Percentiles rank a stretch among this genome's conserved stretches.
phyloP scores from a whole-genome alignment of 495 filamentous ascomycete species.

The Friedmanniomyces simplex region DNA sequence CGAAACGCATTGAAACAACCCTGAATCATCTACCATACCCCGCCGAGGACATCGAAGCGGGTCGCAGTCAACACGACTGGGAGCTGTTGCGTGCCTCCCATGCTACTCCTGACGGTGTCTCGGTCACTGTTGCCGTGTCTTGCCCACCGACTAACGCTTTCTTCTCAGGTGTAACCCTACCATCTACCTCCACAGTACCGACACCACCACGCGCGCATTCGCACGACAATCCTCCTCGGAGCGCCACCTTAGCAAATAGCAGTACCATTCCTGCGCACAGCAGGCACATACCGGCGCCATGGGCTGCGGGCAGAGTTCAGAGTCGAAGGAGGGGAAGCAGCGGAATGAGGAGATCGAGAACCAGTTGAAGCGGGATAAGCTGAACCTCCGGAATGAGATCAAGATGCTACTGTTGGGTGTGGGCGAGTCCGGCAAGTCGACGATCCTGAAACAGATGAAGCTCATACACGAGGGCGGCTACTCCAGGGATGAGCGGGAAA shows the following conservation, averaged over 20 bases:
- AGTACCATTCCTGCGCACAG: not conserved
- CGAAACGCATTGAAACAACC: not conserved
- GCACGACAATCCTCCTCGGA: not conserved
- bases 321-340: slow-evolving; percentile 98
- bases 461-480: slow-evolving; percentile 75
- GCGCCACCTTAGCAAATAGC: not conserved
- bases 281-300: slow-evolving; percentile 50
- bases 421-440: slow-evolving; percentile 99
- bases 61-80: too few relatives aligned
- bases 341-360: slow-evolving; percentile 99
- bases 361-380: slow-evolving; percentile 88
- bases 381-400: slow-evolving; percentile 94
- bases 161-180: not conserved
- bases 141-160: not conserved
- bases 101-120: not conserved
- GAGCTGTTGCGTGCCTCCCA: not conserved
- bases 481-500: slow-evolving; percentile 71
- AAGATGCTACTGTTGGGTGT: slow-evolving; percentile 99
- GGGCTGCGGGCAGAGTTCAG: slow-evolving; percentile 99
- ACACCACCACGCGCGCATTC: not conserved
- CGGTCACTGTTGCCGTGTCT: not conserved
- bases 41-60: too few relatives aligned
- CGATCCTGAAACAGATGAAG: slow-evolving; percentile 99
- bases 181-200: not conserved
- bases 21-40: not conserved